These are phyloP conservation scores for Rutstroemia sp. DNA, from an alignment of 2,329 filamentous ascomycete species.

Conservation along the genomic window DNA sequence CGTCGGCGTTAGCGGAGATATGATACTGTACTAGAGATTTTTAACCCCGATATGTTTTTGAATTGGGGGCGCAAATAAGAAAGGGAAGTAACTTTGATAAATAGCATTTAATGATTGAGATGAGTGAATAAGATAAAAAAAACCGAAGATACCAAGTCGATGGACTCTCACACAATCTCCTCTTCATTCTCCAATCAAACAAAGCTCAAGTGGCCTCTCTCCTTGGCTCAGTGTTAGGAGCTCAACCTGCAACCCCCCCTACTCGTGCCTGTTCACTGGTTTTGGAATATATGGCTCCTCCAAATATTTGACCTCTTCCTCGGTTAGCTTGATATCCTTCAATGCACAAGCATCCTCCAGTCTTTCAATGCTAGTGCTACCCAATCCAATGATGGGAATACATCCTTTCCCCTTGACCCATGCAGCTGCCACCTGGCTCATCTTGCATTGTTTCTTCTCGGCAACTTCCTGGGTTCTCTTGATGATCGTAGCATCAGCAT, in stretches of 20 bases:
- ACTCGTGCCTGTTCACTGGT: constrained; percentile 23
- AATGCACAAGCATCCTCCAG: constrained; percentile 43
- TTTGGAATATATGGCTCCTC: constrained; percentile 45
- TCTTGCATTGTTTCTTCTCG: not conserved
- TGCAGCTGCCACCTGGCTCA: not conserved
- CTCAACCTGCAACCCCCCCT: not conserved
- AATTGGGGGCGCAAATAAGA: too few species aligned
- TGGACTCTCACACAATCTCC: too few species aligned
- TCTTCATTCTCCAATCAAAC: not conserved
- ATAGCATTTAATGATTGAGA: too few species aligned
- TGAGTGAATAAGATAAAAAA: too few species aligned
- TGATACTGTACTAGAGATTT: too few species aligned
- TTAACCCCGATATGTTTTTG: too few species aligned
- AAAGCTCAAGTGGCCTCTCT: not conserved
- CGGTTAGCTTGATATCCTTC: constrained; percentile 32
- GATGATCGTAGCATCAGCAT: not conserved
- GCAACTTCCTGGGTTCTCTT: not conserved
- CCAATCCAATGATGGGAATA: constrained; percentile 38
- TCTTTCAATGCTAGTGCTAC: constrained; percentile 34
- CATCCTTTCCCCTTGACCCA: not conserved
- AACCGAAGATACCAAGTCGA: too few species aligned
- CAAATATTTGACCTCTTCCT: constrained; percentile 43
- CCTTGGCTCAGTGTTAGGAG: not conserved
- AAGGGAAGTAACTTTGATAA: too few species aligned
- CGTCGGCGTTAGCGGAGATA: too few species aligned